Conservation (phyloP, 352 stramenopile genomes). For the Achlya hypogyna region DNA sequence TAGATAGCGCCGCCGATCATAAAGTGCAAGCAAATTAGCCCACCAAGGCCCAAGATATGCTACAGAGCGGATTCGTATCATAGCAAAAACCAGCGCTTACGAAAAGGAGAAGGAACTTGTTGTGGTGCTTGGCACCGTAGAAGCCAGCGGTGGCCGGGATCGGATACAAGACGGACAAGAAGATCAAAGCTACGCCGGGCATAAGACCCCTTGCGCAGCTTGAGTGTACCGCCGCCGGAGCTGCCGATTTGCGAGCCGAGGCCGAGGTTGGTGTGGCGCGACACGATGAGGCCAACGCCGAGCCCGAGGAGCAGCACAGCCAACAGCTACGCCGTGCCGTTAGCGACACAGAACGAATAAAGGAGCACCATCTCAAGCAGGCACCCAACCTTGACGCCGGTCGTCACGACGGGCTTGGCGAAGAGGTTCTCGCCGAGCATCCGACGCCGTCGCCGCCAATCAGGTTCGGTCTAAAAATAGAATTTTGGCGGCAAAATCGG, state of each 20-base stretch:
- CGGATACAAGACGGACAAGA: slow-evolving; percentile 49
- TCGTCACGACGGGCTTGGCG: neutral
- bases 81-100: slow-evolving; percentile 20
- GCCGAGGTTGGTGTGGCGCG: neutral
- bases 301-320: neutral
- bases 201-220: neutral
- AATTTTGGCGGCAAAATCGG: too few species aligned
- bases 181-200: slow-evolving; percentile 35
- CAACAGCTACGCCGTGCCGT: neutral
- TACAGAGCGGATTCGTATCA: slow-evolving; percentile 11
- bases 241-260: slow-evolving; percentile 1
- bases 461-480: neutral
- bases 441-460: too few species aligned
- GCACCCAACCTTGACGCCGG: neutral
- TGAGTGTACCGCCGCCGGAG: slow-evolving; percentile 2
- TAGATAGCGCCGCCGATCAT: slow-evolving; percentile 51
- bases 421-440: slow-evolving; percentile 1
- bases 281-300: neutral
- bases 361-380: neutral
- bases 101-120: slow-evolving; percentile 67
- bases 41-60: slow-evolving; percentile 34
- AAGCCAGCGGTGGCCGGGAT: slow-evolving; percentile 38
- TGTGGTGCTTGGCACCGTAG: slow-evolving; percentile 45
- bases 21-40: slow-evolving; percentile 51
- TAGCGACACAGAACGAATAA: neutral